These are phyloP conservation scores for Blastobotrys buckinghamii DNA, from an alignment of 1,139 yeast species.

Conservation along the genomic window DNA sequence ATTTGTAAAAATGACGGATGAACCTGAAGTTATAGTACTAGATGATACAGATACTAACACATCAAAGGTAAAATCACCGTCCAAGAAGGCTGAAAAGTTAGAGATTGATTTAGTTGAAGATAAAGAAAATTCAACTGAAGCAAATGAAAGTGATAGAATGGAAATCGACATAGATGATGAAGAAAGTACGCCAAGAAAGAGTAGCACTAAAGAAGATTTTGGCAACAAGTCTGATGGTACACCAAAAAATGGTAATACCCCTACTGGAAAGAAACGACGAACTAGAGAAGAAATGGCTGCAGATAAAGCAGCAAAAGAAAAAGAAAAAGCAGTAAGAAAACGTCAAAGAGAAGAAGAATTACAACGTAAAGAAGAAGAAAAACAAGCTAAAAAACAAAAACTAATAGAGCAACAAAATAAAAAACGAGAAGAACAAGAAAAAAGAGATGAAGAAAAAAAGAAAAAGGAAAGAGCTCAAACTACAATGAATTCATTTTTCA, in stretches of 20 bases:
- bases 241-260: background rate
- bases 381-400: conserved; percentile 14
- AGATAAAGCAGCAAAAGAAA: background rate
- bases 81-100: background rate
- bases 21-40: background rate
- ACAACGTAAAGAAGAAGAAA: conserved; percentile 9
- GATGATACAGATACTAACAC: background rate
- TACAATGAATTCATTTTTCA: conserved; percentile 7
- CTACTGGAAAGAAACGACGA: background rate
- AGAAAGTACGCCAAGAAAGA: too few relatives aligned
- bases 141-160: background rate
- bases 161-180: too few relatives aligned
- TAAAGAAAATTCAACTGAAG: background rate
- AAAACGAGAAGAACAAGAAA: background rate
- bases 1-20: too few relatives aligned
- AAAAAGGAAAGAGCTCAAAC: conserved; percentile 10
- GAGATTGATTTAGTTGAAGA: background rate
- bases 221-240: too few relatives aligned
- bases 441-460: conserved; percentile 15
- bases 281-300: background rate
- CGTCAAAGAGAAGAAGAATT: conserved; percentile 3
- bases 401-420: conserved; percentile 11
- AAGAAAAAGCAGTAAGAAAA: conserved; percentile 5
- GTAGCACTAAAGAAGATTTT: too few relatives aligned
- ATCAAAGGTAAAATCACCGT: background rate